Evolutionary conservation across 495 filamentous ascomycete species (phyloP).

Genomic region (Podospora conica): DNA sequence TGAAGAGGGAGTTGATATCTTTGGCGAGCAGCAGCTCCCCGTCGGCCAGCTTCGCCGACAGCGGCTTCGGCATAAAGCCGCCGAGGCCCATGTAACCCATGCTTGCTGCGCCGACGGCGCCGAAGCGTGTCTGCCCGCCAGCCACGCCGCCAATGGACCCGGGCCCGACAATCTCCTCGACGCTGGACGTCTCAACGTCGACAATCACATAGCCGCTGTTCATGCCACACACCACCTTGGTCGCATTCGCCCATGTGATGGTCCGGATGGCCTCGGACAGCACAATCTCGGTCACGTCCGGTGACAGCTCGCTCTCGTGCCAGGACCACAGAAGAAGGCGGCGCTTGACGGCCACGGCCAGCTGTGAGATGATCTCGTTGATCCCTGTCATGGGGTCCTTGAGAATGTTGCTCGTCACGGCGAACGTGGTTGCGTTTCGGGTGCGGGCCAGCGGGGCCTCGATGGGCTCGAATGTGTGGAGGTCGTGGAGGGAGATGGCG

Average conservation of each 20-base stretch:
- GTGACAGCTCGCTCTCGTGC: constrained; percentile 84
- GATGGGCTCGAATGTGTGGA: constrained; percentile 72
- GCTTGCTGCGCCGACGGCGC: constrained; percentile 54
- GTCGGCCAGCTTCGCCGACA: constrained; percentile 74
- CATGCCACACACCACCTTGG: constrained; percentile 78
- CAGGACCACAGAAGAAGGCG: constrained; percentile 87
- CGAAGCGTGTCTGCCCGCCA: constrained; percentile 59
- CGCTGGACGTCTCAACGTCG: constrained; percentile 64
- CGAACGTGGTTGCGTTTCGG: constrained; percentile 81
- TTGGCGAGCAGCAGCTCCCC: constrained; percentile 86
- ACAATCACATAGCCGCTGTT: constrained; percentile 83
- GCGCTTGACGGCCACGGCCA: constrained; percentile 89
- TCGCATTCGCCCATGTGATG: constrained; percentile 83
- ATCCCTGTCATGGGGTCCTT: constrained; percentile 82
- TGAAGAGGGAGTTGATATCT: constrained; percentile 92
- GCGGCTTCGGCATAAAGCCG: constrained; percentile 79
- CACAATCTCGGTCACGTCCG: constrained; percentile 67
- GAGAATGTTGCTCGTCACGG: constrained; percentile 89
- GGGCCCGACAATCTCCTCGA: constrained; percentile 72
- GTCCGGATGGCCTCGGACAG: constrained; percentile 74
- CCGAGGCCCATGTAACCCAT: constrained; percentile 97
- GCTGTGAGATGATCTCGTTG: constrained; percentile 78
- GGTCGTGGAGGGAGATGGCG: constrained; percentile 80
- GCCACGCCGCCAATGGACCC: constrained; percentile 65
- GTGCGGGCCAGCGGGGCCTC: constrained; percentile 63